Evolutionary conservation across 331 rosid genomes (phyloP), one percentile per base, ranked within the genome.

Genomic region (Telfairia occidentalis): DNA sequence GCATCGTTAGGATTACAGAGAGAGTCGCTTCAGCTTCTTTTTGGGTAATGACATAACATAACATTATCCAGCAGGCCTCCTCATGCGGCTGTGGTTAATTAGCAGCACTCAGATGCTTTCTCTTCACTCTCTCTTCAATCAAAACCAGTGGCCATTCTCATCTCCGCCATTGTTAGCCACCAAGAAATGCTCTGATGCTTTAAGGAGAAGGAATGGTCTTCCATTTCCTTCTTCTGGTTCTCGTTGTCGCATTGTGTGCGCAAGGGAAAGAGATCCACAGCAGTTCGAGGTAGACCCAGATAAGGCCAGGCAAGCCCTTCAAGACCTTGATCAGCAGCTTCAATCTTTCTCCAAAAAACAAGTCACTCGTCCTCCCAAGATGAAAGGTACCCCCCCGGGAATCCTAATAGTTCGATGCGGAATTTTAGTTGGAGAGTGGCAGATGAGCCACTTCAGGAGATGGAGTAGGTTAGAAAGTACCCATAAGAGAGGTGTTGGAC

Each of bases 251-350:
- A 53, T 59, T 70, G 84, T 85, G 74, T 80, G 40, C 58, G 86
- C 92, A 19, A 75, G 40, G 29, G 88, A 88, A 70, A 83, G 78
- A 58, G 92, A 89, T 77, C 85, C 94, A 19, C 82, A 81, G 52
- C 83, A 87, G 10, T 93, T 85, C 83, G 97, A 93, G 82, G 60
- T 93, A 19, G 97, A 93, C 82, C 85, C 84, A 55, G 92, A 88
- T 1, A 87, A 93, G 82, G 97, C 97, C 34, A 85, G 89, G 76
- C 92, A 93, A 81, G 90, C 97, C 48, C 96, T 93, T 64, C 85
- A 77, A 61, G 77, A 85, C 70, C 97, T 93, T 80, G 98, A 93
- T 78, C 87, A 88, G 52, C 89, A 91, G 81, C 81, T 93, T 9
- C 87, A 89, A 32, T 84, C 97, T 54, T 60, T 86, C 79, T 81